Base-by-base conservation (phyloP, 2,329 filamentous ascomycete species). In the Nannizzia gypsea region DNA sequence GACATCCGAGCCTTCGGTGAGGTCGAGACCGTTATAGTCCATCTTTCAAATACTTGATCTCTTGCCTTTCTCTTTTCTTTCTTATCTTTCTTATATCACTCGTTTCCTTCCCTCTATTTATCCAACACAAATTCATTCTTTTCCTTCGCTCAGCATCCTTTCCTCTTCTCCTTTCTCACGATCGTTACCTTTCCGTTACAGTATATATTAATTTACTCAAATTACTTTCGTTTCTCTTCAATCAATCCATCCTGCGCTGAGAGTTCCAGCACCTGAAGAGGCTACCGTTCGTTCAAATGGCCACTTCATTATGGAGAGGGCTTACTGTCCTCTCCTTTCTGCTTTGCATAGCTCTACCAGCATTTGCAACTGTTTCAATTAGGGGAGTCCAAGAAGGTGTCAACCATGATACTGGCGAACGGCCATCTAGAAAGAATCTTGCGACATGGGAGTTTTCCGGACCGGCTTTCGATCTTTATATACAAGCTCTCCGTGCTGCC, bases 401-500 rank as follows among this genome's bases (percentile, higher is more conserved):
- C 36, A 67, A 71, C 58, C 15, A 59, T 5, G 38, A 56, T 1
- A 70, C 68, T 6, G 70, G 70, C 36, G 60, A 68, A 62, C 60
- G 70, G 17, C 74, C 74, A 6, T 61, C 75, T 34, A 81, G 89
- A 64, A 78, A 79, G 56, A 88, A 93, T 68, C 82, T 95, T 64
- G 79, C 85, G 52, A 76, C 86, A 42, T 77, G 95, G 65, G 76
- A 82, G 64, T 74, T 80, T 59, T 80, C 88, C 61, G 71, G 77
- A 15, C 69, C 79, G 6, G 83, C 89, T 66, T 80, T 81, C 83
- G 89, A 88, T 69, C 73, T 95, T 61, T 95, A 87, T 71, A 76
- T 95, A 26, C 80, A 92, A 56, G 87, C 86, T 11, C 78, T 93
- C 66, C 83, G 82, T 70, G 83, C 84, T 74, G 83, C 92, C 76